Conservation (phyloP, 139 green algal genomes). For the Micromonas pusilla region DNA sequence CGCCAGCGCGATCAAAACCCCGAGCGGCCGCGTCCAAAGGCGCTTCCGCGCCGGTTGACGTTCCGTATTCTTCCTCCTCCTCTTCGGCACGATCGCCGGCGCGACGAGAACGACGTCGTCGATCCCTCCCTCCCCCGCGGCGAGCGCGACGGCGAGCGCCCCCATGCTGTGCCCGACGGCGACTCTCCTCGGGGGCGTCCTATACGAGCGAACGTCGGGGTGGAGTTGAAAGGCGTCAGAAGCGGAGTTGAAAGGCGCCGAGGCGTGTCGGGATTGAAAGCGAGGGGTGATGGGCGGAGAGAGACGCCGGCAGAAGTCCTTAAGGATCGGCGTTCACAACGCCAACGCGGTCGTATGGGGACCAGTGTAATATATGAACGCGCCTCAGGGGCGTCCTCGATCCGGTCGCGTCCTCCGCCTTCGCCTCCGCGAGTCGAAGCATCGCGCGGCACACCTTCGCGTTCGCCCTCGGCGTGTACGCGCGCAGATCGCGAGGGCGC, state of each 20-base stretch:
- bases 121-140: constrained; percentile 45
- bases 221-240: too few relatives aligned
- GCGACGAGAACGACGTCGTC: constrained; percentile 63
- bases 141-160: constrained; percentile 42
- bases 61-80: background rate
- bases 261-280: too few relatives aligned
- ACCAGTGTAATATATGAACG: background rate
- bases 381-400: too few relatives aligned
- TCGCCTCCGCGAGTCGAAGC: constrained; percentile 64
- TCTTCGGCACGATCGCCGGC: constrained; percentile 60
- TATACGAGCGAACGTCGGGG: too few relatives aligned
- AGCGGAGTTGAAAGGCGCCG: too few relatives aligned
- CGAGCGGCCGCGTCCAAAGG: background rate
- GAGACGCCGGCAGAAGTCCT: too few relatives aligned
- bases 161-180: constrained; percentile 73
- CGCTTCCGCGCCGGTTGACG: background rate
- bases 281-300: too few relatives aligned
- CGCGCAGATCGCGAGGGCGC: constrained; percentile 44
- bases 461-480: constrained; percentile 41
- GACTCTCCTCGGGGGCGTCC: too few relatives aligned
- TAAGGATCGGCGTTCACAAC: too few relatives aligned
- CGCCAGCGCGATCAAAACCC: background rate
- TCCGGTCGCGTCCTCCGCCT: constrained; percentile 33
- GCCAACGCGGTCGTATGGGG: background rate
- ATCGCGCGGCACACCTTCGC: constrained; percentile 49